Percentiles rank a stretch among this genome's conserved stretches.
Conservation (phyloP, 495 filamentous ascomycete genomes). For the Penicillium verhagenii region DNA sequence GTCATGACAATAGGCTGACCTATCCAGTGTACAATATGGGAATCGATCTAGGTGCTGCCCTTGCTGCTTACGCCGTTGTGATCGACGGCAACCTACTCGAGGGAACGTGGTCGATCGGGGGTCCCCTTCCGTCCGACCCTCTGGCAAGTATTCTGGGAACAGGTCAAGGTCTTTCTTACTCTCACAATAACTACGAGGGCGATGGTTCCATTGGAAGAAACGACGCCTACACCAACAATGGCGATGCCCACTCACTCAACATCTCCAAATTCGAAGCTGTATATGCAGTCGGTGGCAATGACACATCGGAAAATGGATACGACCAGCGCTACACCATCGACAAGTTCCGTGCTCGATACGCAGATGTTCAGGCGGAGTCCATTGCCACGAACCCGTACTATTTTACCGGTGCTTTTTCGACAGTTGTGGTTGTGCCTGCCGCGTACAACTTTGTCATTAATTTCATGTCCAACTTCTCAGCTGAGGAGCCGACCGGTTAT, state of each 20-base stretch:
- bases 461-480: conserved; percentile 11
- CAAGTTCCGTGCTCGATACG: conserved; percentile 25
- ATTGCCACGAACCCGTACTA: conserved; percentile 46
- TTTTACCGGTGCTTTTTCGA: conserved; percentile 42
- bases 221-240: conserved; percentile 7
- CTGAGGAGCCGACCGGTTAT: conserved; percentile 9
- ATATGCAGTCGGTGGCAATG: conserved; percentile 9
- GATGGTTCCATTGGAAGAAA: conserved; percentile 12
- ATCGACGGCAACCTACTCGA: conserved; percentile 17
- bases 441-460: conserved; percentile 34
- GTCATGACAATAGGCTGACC: background rate
- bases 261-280: conserved; percentile 8
- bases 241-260: conserved; percentile 11
- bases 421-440: conserved; percentile 35
- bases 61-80: conserved; percentile 24
- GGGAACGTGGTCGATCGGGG: conserved; percentile 23
- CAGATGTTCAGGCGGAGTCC: conserved; percentile 27
- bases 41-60: conserved; percentile 13
- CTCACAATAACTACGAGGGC: conserved; percentile 27
- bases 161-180: conserved; percentile 22
- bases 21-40: conserved; percentile 11
- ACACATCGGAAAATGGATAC: conserved; percentile 6
- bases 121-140: conserved; percentile 11
- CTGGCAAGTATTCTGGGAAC: conserved; percentile 12
- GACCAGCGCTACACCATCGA: conserved; percentile 9